A percentile compares a stretch with the other conserved stretches of the same genome.
Conservation (phyloP, 768 basidiomycete species). For the Hypsizygus marmoreus region DNA sequence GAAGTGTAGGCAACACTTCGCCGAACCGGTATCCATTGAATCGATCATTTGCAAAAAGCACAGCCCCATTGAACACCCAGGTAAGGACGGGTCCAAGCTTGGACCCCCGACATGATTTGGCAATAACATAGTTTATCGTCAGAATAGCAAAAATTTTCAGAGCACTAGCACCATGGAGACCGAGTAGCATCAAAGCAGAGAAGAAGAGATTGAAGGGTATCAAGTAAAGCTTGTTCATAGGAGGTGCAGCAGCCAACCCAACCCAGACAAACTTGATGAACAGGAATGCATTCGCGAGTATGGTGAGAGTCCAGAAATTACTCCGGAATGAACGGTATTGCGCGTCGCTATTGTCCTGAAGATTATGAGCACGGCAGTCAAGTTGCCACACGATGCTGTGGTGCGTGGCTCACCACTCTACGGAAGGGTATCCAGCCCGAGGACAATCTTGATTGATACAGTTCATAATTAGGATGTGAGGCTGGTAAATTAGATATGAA, state of each 20-base stretch:
- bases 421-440: constrained; percentile 84
- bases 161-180: constrained; percentile 79
- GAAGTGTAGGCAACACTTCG: constrained; percentile 53
- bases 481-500: constrained; percentile 36
- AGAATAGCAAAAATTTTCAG: constrained; percentile 81
- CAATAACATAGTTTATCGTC: constrained; percentile 65
- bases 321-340: constrained; percentile 90
- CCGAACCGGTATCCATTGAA: constrained; percentile 75
- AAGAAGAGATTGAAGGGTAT: constrained; percentile 63
- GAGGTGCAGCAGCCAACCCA: constrained; percentile 24
- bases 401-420: constrained; percentile 58
- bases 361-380: constrained; percentile 10
- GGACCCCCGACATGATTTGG: constrained; percentile 44
- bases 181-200: constrained; percentile 63
- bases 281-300: constrained; percentile 54
- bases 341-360: constrained; percentile 87
- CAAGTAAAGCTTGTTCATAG: constrained; percentile 32
- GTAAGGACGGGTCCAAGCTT: constrained; percentile 53
- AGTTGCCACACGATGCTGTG: neutral
- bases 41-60: constrained; percentile 79
- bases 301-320: constrained; percentile 67
- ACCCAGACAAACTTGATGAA: constrained; percentile 53
- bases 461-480: constrained; percentile 71
- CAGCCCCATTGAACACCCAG: constrained; percentile 75
- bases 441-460: constrained; percentile 59